phyloP scores from a whole-genome alignment of 2,329 filamentous ascomycete species.

The Xylaria sp. region DNA sequence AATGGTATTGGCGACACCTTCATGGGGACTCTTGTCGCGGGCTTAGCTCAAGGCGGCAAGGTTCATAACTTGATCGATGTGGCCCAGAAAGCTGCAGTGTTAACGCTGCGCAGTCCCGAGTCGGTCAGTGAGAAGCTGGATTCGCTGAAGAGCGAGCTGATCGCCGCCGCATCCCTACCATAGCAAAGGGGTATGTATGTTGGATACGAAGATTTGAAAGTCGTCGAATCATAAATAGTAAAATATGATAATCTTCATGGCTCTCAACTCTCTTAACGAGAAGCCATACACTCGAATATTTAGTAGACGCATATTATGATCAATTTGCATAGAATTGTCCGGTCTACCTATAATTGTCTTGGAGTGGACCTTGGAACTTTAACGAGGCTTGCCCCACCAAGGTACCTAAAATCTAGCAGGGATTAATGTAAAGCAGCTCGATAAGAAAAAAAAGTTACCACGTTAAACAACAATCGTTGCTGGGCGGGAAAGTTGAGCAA shows the following conservation, averaged over 20 bases:
- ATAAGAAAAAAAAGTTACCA: conserved; percentile 44
- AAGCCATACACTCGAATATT: background rate
- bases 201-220: background rate
- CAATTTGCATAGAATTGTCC: background rate
- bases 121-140: conserved; percentile 73
- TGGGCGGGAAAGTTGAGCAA: conserved; percentile 11
- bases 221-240: too few species aligned
- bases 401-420: conserved; percentile 5
- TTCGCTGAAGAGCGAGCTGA: conserved; percentile 57
- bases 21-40: conserved; percentile 83
- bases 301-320: background rate
- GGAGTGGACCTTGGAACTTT: background rate
- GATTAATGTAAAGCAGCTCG: conserved; percentile 14
- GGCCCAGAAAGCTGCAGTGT: conserved; percentile 82
- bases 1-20: conserved; percentile 97
- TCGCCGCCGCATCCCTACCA: conserved; percentile 37
- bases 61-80: conserved; percentile 75
- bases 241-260: background rate
- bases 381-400: conserved; percentile 27
- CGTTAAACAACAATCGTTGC: conserved; percentile 25
- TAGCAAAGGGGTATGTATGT: background rate
- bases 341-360: background rate
- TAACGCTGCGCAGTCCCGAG: conserved; percentile 80
- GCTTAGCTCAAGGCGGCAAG: conserved; percentile 70
- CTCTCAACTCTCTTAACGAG: background rate